Conservation (phyloP, 228 moss, liverwort and hornwort species). For the Sphagnum fallax region DNA sequence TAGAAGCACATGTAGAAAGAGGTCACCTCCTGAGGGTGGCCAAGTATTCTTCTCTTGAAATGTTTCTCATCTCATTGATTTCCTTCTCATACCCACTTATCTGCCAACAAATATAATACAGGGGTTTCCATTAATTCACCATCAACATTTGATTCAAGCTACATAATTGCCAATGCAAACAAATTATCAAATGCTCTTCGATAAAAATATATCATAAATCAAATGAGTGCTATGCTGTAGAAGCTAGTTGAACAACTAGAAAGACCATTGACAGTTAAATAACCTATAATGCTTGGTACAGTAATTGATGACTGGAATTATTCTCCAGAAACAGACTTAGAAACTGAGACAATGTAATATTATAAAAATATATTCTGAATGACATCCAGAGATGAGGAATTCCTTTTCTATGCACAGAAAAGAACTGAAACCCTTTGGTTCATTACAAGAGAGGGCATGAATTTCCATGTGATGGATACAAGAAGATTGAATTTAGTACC, state of each 20-base stretch:
- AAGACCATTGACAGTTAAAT: too few relatives aligned
- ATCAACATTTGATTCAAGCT: background rate
- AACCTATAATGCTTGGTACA: too few relatives aligned
- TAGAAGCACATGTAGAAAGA: background rate
- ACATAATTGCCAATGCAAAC: background rate
- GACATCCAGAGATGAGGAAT: background rate
- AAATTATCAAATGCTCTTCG: background rate
- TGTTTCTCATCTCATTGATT: constrained; percentile 47
- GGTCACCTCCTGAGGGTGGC: constrained; percentile 48
- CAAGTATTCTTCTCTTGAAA: constrained; percentile 60
- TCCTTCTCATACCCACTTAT: constrained; percentile 49
- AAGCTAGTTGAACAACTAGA: too few relatives aligned
- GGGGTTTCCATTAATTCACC: background rate
- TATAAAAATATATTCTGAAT: background rate
- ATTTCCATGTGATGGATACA: too few relatives aligned
- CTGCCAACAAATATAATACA: constrained; percentile 13
- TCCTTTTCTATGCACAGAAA: too few relatives aligned
- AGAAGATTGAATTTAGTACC: constrained; percentile 5
- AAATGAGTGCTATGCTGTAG: too few relatives aligned
- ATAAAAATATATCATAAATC: background rate
- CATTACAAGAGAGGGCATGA: too few relatives aligned
- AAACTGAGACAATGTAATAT: background rate
- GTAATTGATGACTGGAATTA: background rate
- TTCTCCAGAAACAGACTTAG: background rate
- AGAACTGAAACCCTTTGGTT: too few relatives aligned